phyloP scores from a whole-genome alignment of 2,329 filamentous ascomycete genomes.

The Colletotrichum cuscutae region DNA sequence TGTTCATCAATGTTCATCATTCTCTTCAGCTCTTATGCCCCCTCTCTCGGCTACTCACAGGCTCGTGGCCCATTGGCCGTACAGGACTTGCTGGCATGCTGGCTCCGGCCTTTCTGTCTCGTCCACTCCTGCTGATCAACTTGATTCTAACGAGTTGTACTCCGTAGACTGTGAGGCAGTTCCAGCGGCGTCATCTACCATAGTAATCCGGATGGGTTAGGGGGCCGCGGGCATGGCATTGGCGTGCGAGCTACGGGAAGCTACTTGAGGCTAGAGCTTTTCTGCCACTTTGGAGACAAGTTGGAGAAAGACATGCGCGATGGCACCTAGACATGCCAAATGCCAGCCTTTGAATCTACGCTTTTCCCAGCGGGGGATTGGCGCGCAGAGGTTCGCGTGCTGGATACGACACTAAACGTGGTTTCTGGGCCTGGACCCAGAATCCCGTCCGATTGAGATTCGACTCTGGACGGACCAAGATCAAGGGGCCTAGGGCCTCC shows the following conservation, averaged over 20 bases:
- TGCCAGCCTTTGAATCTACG: background rate
- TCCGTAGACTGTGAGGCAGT: background rate
- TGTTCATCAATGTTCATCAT: background rate
- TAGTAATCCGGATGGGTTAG: background rate
- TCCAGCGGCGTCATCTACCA: background rate
- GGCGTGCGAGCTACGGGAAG: background rate
- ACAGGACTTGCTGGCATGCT: background rate
- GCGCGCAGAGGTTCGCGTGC: background rate
- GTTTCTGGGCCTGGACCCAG: conserved; percentile 18
- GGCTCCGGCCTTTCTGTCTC: background rate
- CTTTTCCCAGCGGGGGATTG: background rate
- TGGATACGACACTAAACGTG: background rate
- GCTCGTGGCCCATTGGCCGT: too few relatives aligned
- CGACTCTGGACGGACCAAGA: background rate
- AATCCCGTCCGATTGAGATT: conserved; percentile 24
- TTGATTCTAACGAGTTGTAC: background rate
- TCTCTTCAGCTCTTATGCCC: background rate
- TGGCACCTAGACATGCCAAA: background rate
- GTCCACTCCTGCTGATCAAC: background rate
- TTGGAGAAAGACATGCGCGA: background rate
- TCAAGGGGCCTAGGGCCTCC: background rate
- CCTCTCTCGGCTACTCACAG: background rate
- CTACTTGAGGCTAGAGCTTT: background rate
- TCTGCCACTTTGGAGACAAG: background rate
- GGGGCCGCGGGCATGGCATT: background rate